phyloP scores from a whole-genome alignment of 75 land plant genomes.

The Pinus taeda region DNA sequence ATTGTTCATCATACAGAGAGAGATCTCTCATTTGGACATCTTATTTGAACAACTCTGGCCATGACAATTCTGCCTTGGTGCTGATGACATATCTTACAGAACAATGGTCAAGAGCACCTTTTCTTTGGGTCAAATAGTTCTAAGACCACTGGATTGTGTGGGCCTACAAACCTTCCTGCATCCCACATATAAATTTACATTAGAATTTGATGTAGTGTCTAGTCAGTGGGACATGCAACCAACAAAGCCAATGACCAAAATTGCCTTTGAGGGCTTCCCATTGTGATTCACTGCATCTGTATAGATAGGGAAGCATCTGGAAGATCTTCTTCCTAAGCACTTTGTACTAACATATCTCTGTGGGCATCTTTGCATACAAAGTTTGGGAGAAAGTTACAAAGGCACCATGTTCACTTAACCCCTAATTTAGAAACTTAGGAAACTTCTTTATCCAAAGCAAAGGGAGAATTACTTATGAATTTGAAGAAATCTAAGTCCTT shows the following conservation, averaged over 20 bases:
- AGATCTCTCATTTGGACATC: conserved; percentile 41
- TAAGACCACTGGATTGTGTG: conserved; percentile 71
- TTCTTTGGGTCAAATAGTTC: conserved; percentile 86
- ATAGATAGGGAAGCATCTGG: conserved; percentile 53
- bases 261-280: conserved; percentile 92
- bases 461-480: no score
- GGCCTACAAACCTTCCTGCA: conserved; percentile 95
- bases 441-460: no score
- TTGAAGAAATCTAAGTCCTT: no score
- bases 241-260: conserved; percentile 54
- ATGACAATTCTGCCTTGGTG: conserved; percentile 81
- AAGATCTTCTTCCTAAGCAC: conserved; percentile 69
- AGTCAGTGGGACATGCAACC: conserved; percentile 63
- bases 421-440: not conserved
- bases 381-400: conserved; percentile 83
- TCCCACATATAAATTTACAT: conserved; percentile 70
- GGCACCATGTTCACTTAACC: conserved; percentile 41
- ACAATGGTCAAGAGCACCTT: conserved; percentile 58
- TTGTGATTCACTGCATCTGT: conserved; percentile 81
- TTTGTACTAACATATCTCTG: conserved; percentile 74
- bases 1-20: conserved; percentile 78
- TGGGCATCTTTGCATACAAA: conserved; percentile 90
- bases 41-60: conserved; percentile 54
- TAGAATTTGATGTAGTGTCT: conserved; percentile 55
- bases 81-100: conserved; percentile 97